Base-by-base conservation (phyloP, 1,284 basidiomycete genomes). In the Apiotrichum sp. region DNA sequence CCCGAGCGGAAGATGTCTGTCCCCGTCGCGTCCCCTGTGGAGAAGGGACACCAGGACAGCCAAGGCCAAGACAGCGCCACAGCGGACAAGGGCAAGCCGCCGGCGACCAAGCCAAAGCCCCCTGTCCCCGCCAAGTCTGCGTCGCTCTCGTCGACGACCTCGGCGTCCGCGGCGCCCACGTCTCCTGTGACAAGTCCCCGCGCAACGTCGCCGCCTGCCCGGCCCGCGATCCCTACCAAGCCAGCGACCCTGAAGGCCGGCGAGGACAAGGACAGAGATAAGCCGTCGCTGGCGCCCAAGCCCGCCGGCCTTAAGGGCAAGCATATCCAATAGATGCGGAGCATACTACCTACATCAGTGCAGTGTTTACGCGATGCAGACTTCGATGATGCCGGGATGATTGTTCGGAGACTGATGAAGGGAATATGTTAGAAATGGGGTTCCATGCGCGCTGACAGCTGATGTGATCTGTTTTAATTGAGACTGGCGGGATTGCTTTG, bases 221-320 rank as follows among this genome's bases (percentile, higher is more conserved):
- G 32, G 33, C 45, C 45, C 4, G 38, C 40, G 0, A 45, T 53
- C 16, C 45, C 52, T 14, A 40, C 39, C n/a, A 53, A 53, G 14
- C 52, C 40, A 14, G 40, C 40, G n/a, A 14, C 10, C 6, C 11
- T 16, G 10, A 41, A 41, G 9, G 40, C 11, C 22, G 22, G 40
- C 40, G 11, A 6, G 11, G 40, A 11, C n/a, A 8, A 14, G 6
- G 40, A 6, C 40, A 6, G 6, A 6, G 10, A 11, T 11, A 45
- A 45, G 10, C 52, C 52, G 13, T 5, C 14, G 11, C 45, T 34
- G 5, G 45, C 52, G 3, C 52, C 52, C 8, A 53, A 53, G 33
- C 52, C 52, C 6, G 38, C 29, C 45, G 36, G 40, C 39, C 52
- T 53, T 31, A 53, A 47, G 39, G 52, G 52, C 32, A 53, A 53